Evolutionary conservation across 139 green algal species (phyloP).

Genomic region (Zygnema circumcarinatum): DNA sequence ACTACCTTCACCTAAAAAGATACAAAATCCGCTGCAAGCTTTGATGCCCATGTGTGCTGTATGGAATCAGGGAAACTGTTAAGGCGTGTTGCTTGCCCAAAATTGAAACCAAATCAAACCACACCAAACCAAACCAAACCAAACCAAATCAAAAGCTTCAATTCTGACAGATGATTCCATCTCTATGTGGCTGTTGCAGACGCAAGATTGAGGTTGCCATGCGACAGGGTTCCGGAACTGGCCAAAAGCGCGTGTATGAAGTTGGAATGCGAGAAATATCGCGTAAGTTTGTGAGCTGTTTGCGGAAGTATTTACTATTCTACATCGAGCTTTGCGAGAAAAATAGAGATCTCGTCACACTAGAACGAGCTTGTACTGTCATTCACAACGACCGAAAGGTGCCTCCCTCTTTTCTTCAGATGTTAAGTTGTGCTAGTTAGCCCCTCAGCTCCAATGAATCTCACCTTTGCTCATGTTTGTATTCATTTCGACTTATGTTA

Average conservation of each 20-base stretch:
- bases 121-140: too few species aligned
- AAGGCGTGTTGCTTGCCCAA: too few species aligned
- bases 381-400: slow-evolving; percentile 8
- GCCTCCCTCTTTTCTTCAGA: background rate
- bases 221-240: background rate
- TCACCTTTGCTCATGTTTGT: too few species aligned
- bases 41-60: too few species aligned
- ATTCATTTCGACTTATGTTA: too few species aligned
- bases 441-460: too few species aligned
- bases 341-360: slow-evolving; percentile 19
- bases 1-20: too few species aligned
- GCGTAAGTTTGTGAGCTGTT: slow-evolving; percentile 59
- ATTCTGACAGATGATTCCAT: too few species aligned
- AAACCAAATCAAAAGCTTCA: too few species aligned
- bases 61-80: too few species aligned
- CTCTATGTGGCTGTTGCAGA: background rate
- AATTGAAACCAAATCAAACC: too few species aligned
- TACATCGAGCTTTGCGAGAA: slow-evolving; percentile 51
- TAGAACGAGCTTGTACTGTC: background rate
- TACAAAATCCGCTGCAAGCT: too few species aligned
- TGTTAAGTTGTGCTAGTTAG: background rate
- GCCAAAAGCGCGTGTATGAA: slow-evolving; percentile 30
- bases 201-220: background rate
- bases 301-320: slow-evolving; percentile 57
- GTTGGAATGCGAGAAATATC: slow-evolving; percentile 49